Evolutionary conservation across 176 grass and related monocot genomes (phyloP).

Genomic region (Oryza nivara): DNA sequence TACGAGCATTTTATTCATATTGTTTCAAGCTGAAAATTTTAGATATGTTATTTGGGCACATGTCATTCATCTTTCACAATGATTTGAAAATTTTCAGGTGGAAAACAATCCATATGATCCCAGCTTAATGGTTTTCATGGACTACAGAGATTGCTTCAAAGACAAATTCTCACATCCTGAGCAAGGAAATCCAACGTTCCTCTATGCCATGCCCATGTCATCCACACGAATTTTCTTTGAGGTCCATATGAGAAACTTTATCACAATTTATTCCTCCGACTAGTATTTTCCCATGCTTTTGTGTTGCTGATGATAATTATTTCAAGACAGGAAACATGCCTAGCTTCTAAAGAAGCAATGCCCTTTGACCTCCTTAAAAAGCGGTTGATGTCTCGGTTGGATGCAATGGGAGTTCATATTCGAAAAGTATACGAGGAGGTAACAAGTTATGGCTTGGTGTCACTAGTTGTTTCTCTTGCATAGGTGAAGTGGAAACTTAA

Average conservation of each 20-base stretch:
- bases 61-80: conserved; percentile 37
- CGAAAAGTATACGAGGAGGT: conserved; percentile 88
- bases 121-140: conserved; percentile 99
- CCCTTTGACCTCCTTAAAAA: conserved; percentile 96
- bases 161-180: conserved; percentile 58
- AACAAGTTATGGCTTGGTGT: conserved; percentile 19
- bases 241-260: conserved; percentile 40
- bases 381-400: conserved; percentile 83
- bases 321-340: conserved; percentile 85
- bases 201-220: conserved; percentile 98
- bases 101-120: conserved; percentile 97
- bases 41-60: neutral
- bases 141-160: conserved; percentile 91
- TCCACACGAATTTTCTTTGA: conserved; percentile 91
- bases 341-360: conserved; percentile 97
- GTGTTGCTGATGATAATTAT: conserved; percentile 24
- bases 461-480: conserved; percentile 25
- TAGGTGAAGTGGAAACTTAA: conserved; percentile 19
- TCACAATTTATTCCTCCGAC: neutral
- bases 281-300: neutral
- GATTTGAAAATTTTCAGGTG: conserved; percentile 76
- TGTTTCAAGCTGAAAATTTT: neutral
- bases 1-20: neutral
- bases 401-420: conserved; percentile 83
- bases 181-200: conserved; percentile 84